These are phyloP conservation scores for Eruca vesicaria DNA, from an alignment of 441 rosid species.

Conservation along the genomic window DNA sequence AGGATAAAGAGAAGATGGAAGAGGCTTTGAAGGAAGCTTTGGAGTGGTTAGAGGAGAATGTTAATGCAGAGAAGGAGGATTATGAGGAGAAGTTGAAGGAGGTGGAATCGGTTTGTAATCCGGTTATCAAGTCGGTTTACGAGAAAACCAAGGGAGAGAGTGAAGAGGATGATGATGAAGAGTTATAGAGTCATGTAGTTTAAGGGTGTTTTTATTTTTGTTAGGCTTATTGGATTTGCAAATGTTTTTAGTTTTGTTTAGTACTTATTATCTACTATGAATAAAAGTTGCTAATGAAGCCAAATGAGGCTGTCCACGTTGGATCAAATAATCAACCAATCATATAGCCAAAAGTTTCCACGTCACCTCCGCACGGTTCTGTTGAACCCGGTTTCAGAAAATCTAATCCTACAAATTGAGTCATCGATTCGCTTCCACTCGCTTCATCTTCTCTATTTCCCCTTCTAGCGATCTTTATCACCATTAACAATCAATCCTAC, in stretches of 20 bases:
- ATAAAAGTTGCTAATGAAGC: too few species aligned
- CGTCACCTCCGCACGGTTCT: too few species aligned
- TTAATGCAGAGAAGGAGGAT: conserved; percentile 53
- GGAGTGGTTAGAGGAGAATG: conserved; percentile 64
- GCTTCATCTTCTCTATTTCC: too few species aligned
- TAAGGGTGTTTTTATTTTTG: background rate
- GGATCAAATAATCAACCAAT: too few species aligned
- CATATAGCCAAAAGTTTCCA: too few species aligned
- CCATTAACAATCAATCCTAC: too few species aligned
- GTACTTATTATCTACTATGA: background rate
- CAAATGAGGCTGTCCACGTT: too few species aligned
- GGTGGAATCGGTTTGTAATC: conserved; percentile 54
- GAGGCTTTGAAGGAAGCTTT: conserved; percentile 40
- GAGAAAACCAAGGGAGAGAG: conserved; percentile 22
- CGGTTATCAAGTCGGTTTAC: conserved; percentile 48
- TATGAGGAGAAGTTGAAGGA: conserved; percentile 53
- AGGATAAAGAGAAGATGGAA: conserved; percentile 51
- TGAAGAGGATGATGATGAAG: background rate
- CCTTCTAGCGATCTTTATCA: too few species aligned
- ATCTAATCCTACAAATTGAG: too few species aligned
- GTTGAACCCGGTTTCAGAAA: too few species aligned
- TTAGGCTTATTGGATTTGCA: background rate
- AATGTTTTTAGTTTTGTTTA: background rate
- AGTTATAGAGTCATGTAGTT: background rate
- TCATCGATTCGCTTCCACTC: too few species aligned